Evolutionary conservation across 2,329 filamentous ascomycete genomes (phyloP), one percentile per base, ranked within the genome.

Genomic region (Myriosclerotinia curreyana): DNA sequence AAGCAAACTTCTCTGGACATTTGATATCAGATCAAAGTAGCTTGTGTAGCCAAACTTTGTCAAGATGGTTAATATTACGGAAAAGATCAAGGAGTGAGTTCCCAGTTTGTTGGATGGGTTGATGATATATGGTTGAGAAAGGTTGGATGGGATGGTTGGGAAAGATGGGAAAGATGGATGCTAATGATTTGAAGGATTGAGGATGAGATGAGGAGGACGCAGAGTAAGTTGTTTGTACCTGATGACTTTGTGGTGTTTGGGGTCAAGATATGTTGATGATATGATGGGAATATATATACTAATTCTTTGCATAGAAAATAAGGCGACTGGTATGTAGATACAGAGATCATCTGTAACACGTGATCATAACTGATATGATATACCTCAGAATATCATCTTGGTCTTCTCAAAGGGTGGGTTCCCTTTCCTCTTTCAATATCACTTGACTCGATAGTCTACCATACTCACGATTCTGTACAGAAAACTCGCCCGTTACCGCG

Each of bases 151-250:
- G 15, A 56, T 46, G 31, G 69, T 60, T 65, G n/a, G 49, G 40
- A 50, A 12, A 22, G 31, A 31, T 49, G 69, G 6, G 15, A 20
- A 31, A 11, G 6, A 34, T 34, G 54, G 20, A 20, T 56, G 46
- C 53, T 63, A 59, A 58, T 31, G 38, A 2, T 62, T n/a, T 61
- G 50, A 71, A 97, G 94, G 87, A 99, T 99, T 74, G 95, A 99
- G 85, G 93, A 96, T 80, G 95, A 99, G 89, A 99, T 99, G 95
- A 88, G 86, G 77, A 94, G 86, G 86, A 99, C 95, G 74, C 95
- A 99, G 82, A 99, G 94, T 96, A 86, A 82, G 86, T 70, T 28
- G 52, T 9, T 6, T 28, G 28, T 31, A 31, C 28, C 28, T 31
- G 28, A 31, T 31, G 28, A 31, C 2, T 31, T 31, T 7, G 9